Base-by-base conservation (phyloP, 805 yeast species). In the Starmerella tilneyi region DNA sequence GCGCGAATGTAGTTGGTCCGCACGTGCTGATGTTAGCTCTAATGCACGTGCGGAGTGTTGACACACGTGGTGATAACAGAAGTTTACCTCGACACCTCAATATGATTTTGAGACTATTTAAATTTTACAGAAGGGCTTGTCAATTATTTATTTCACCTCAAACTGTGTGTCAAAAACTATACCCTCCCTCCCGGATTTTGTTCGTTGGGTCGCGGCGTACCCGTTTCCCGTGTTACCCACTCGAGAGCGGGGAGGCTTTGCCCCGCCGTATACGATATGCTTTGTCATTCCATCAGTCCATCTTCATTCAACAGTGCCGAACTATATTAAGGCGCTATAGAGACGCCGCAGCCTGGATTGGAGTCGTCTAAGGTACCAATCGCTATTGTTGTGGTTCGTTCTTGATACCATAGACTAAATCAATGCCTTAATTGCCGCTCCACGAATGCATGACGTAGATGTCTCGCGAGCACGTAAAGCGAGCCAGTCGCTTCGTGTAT, bases 401-500 rank as follows among this genome's bases (percentile, higher is more conserved):
- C 13, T 26, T 28, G 31, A 31, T 36, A 28, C 15, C 38, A 26
- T 35, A 29, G 33, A 41, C n/a, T 12, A 36, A 29, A 29, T 44
- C 49, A 49, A 49, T 49, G 52, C 43, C 33, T 39, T 45, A 48
- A 12, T 28, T 27, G 45, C 32, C 11, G 32, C n/a, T n/a, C 13
- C 12, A 28, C 40, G 37, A n/a, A 49, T 46, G 49, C 43, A 42
- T 30, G 52, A 46, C 37, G 39, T 27, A 38, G 54, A 50, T 19
- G 48, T 45, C 38, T 55, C 45, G 16, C 56, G 47, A 32, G 46
- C 56, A 4, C 58, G 70, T 40, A 66, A 66, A 49, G 70, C 70
- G 16, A 63, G 69, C 33, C 56, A 60, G 42, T 62, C 67, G 16
- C 52, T 66, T 39, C 57, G 66, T 20, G 57, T 66, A 31, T 66